Percentiles rank a stretch among this genome's conserved stretches.
phyloP scores from a whole-genome alignment of 2,329 filamentous ascomycete genomes.

The Achaetomium macrosporum region DNA sequence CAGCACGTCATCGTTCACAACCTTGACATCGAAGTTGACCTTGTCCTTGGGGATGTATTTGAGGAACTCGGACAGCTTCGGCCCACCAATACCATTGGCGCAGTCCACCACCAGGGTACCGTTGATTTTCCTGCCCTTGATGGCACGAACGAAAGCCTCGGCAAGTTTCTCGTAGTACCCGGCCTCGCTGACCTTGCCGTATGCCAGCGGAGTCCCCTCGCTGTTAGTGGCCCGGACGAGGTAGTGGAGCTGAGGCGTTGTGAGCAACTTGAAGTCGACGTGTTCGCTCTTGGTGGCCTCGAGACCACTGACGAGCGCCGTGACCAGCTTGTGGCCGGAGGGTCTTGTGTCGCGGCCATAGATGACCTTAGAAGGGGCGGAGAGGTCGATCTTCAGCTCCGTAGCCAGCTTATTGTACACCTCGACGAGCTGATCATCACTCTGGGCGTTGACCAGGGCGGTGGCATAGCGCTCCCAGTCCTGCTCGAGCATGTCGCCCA shows the following conservation, averaged over 20 bases:
- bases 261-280: slow-evolving; percentile 84
- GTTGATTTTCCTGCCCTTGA: slow-evolving; percentile 67
- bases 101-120: slow-evolving; percentile 83
- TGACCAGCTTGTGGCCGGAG: slow-evolving; percentile 77
- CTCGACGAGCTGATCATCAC: slow-evolving; percentile 67
- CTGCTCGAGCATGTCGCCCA: slow-evolving; percentile 96
- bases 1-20: slow-evolving; percentile 90
- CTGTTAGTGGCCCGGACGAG: slow-evolving; percentile 93
- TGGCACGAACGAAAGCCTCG: slow-evolving; percentile 75
- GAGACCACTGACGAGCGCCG: slow-evolving; percentile 72
- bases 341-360: slow-evolving; percentile 90
- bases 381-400: slow-evolving; percentile 68
- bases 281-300: slow-evolving; percentile 68
- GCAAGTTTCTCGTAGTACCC: slow-evolving; percentile 95
- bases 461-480: slow-evolving; percentile 92
- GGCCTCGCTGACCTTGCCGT: slow-evolving; percentile 80
- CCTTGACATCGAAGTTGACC: slow-evolving; percentile 70
- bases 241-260: slow-evolving; percentile 97
- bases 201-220: slow-evolving; percentile 76
- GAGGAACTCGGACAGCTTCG: slow-evolving; percentile 79
- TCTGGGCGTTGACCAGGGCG: slow-evolving; percentile 75
- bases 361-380: slow-evolving; percentile 69
- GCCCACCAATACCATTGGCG: slow-evolving; percentile 92
- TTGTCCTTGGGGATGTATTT: slow-evolving; percentile 70
- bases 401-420: slow-evolving; percentile 71